These are phyloP conservation scores for Ophiognomonia clavigignenti-juglandacearum DNA, from an alignment of 2,329 filamentous ascomycete genomes.

Conservation along the genomic window DNA sequence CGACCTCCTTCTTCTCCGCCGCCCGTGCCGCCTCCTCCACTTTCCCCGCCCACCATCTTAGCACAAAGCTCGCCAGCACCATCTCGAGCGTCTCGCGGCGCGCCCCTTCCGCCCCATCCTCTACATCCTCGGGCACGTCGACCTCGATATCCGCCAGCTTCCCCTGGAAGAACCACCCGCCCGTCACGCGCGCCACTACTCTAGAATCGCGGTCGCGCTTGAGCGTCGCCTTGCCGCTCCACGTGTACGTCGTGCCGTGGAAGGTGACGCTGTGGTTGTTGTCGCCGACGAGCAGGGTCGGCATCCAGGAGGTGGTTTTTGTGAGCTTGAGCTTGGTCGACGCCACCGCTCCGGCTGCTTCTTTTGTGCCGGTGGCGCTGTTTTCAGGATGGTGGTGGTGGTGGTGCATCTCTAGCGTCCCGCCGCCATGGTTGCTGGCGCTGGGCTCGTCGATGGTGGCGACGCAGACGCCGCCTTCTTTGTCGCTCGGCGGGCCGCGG, in stretches of 20 bases:
- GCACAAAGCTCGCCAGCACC: slow-evolving; percentile 11
- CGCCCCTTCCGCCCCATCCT: slow-evolving; percentile 10
- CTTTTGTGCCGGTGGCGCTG: too few relatives aligned
- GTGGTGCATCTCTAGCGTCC: slow-evolving; percentile 14
- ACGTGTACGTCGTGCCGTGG: slow-evolving; percentile 10
- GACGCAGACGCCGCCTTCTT: slow-evolving; percentile 13
- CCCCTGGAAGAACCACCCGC: slow-evolving; percentile 13
- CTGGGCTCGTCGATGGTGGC: slow-evolving; percentile 14
- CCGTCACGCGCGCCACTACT: slow-evolving; percentile 7
- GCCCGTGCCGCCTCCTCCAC: slow-evolving; percentile 4
- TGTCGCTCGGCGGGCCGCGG: slow-evolving; percentile 11
- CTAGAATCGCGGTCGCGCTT: slow-evolving; percentile 5
- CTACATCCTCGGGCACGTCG: slow-evolving; percentile 6
- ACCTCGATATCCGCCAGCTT: slow-evolving; percentile 14
- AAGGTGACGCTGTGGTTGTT: slow-evolving; percentile 13
- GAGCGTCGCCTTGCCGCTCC: slow-evolving; percentile 12
- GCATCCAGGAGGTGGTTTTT: slow-evolving; percentile 13
- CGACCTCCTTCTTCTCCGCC: slow-evolving; percentile 5
- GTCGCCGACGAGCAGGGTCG: slow-evolving; percentile 2
- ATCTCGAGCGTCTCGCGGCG: slow-evolving; percentile 12
- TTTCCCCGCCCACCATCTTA: slow-evolving; percentile 13
- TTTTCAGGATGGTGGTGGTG: too few relatives aligned
- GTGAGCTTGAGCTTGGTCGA: slow-evolving; percentile 11
- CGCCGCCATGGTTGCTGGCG: too few relatives aligned
- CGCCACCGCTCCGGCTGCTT: not conserved